These are phyloP conservation scores for Nannizziopsis arthrosporioides DNA, from an alignment of 2,329 filamentous ascomycete genomes.

Conservation along the genomic window DNA sequence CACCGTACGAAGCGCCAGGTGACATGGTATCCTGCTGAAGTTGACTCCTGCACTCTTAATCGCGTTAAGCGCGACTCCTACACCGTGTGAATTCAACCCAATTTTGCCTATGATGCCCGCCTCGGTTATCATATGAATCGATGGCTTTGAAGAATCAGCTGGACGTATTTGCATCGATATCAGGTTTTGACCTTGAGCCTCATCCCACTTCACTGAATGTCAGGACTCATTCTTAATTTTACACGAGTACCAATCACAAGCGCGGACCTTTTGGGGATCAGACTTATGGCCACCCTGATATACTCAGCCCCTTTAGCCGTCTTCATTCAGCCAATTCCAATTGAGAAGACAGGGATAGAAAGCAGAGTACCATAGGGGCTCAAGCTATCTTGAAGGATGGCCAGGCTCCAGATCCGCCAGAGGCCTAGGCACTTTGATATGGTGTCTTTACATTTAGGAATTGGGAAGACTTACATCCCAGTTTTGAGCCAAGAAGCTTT, in stretches of 20 bases:
- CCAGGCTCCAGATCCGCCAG: no score
- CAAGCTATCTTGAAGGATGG: no score
- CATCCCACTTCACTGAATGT: slow-evolving; percentile 32
- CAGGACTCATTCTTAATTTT: background rate
- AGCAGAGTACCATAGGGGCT: no score
- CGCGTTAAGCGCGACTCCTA: slow-evolving; percentile 47
- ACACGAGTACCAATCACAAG: no score
- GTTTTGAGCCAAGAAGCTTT: slow-evolving; percentile 42
- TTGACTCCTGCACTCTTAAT: slow-evolving; percentile 42
- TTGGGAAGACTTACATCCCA: slow-evolving; percentile 36
- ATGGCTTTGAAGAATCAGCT: slow-evolving; percentile 26
- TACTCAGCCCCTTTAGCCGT: no score
- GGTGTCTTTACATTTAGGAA: background rate
- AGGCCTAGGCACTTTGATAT: no score
- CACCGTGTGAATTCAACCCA: slow-evolving; percentile 43
- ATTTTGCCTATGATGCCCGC: slow-evolving; percentile 49
- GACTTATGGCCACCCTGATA: no score
- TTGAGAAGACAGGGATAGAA: no score
- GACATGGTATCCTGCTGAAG: slow-evolving; percentile 39
- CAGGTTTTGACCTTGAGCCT: slow-evolving; percentile 39
- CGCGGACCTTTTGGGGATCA: no score
- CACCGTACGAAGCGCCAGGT: slow-evolving; percentile 44
- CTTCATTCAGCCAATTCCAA: no score
- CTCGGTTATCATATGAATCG: slow-evolving; percentile 46
- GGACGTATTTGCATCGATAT: slow-evolving; percentile 38